These are phyloP conservation scores for Colletotrichum scovillei DNA, from an alignment of 2,329 filamentous ascomycete species.

Conservation along the genomic window DNA sequence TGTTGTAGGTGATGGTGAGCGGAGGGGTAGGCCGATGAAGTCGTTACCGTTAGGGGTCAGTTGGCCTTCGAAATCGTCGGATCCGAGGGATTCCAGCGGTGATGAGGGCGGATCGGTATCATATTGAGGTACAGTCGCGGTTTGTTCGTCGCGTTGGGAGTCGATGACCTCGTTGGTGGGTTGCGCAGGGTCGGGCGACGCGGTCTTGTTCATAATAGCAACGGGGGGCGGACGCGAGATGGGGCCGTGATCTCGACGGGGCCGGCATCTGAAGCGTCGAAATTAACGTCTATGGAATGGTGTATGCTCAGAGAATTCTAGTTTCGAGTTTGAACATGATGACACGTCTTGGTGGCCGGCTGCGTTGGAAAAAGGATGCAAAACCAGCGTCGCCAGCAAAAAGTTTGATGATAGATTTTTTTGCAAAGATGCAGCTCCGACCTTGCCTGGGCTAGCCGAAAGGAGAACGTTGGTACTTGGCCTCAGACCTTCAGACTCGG, in stretches of 20 bases:
- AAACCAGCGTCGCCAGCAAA: slow-evolving; percentile 62
- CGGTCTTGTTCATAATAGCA: slow-evolving; percentile 70
- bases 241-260: slow-evolving; percentile 66
- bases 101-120: slow-evolving; percentile 30
- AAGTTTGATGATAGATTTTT: slow-evolving; percentile 50
- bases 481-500: not conserved
- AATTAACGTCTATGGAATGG: slow-evolving; percentile 67
- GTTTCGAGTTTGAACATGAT: slow-evolving; percentile 66
- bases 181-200: slow-evolving; percentile 61
- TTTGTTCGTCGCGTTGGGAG: slow-evolving; percentile 39
- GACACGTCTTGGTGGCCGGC: slow-evolving; percentile 59
- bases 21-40: slow-evolving; percentile 24
- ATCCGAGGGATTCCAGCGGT: slow-evolving; percentile 31
- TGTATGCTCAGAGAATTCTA: slow-evolving; percentile 56
- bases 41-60: slow-evolving; percentile 35
- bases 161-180: slow-evolving; percentile 45
- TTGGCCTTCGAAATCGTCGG: slow-evolving; percentile 36
- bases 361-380: slow-evolving; percentile 55
- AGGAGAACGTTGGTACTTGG: slow-evolving; percentile 8
- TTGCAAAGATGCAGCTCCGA: slow-evolving; percentile 30
- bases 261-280: slow-evolving; percentile 67
- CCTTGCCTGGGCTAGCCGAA: slow-evolving; percentile 35
- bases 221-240: slow-evolving; percentile 46
- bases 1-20: slow-evolving; percentile 10
- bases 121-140: slow-evolving; percentile 29